A percentile compares a stretch with the other conserved stretches of the same genome.
Conservation (phyloP, 1,284 basidiomycete species). For the Sporisorium scitamineum region DNA sequence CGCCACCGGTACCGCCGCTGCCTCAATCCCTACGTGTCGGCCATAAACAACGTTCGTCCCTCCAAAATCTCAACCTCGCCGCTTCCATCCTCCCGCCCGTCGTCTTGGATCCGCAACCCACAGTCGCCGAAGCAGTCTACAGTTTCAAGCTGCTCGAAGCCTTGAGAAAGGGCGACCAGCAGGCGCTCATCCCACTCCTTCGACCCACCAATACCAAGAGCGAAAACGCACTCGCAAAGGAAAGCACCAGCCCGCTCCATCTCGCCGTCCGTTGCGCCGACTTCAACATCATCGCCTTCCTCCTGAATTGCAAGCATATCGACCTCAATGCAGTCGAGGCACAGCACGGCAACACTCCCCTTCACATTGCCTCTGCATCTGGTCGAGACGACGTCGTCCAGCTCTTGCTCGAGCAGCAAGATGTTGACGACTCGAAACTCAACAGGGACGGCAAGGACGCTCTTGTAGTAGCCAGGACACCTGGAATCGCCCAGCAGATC, state of each 20-base stretch:
- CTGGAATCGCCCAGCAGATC: conserved; percentile 78
- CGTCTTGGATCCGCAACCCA: background rate
- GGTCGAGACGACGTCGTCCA: conserved; percentile 80
- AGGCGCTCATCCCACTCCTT: conserved; percentile 66
- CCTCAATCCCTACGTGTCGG: conserved; percentile 5
- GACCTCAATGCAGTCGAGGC: conserved; percentile 63
- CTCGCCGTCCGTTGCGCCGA: conserved; percentile 86
- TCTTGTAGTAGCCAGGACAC: conserved; percentile 78
- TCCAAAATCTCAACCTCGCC: background rate
- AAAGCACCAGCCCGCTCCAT: conserved; percentile 76
- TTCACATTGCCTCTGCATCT: conserved; percentile 87
- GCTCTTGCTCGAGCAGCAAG: conserved; percentile 72
- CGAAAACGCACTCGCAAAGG: conserved; percentile 31
- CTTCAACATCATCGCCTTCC: conserved; percentile 73
- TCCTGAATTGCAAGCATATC: conserved; percentile 78
- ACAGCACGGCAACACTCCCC: conserved; percentile 77
- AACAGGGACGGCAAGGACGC: conserved; percentile 80
- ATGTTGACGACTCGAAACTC: conserved; percentile 82
- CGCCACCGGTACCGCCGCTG: conserved; percentile 18
- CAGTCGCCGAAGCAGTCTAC: conserved; percentile 55
- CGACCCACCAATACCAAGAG: conserved; percentile 14
- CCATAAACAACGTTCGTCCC: background rate
- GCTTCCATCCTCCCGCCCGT: background rate
- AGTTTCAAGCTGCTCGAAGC: conserved; percentile 85
- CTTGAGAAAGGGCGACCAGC: conserved; percentile 70